Evolutionary conservation across 805 yeast genomes (phyloP).

Genomic region (Ogataea ramenticola): DNA sequence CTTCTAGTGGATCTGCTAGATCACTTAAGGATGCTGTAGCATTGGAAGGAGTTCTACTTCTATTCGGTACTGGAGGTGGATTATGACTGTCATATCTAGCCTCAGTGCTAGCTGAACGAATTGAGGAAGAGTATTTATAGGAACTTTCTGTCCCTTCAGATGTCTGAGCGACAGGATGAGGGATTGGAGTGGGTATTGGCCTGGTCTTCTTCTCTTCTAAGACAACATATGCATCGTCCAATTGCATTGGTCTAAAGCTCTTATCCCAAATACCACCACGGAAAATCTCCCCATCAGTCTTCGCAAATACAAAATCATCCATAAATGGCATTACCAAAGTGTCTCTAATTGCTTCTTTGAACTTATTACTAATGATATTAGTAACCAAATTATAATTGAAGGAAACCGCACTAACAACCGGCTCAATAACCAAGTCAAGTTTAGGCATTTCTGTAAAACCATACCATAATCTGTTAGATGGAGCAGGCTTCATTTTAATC

Average conservation of each 20-base stretch:
- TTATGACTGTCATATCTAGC: neutral
- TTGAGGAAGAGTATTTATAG: no score
- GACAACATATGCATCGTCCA: neutral
- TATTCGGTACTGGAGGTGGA: neutral
- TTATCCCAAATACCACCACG: constrained; percentile 93
- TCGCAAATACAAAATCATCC: constrained; percentile 77
- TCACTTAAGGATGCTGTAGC: neutral
- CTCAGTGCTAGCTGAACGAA: neutral
- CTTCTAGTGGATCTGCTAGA: no score
- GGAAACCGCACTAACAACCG: constrained; percentile 82
- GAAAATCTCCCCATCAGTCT: constrained; percentile 61
- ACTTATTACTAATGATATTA: constrained; percentile 66
- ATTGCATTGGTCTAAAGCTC: constrained; percentile 11
- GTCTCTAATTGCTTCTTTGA: constrained; percentile 72
- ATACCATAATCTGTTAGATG: constrained; percentile 88
- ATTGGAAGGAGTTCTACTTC: constrained; percentile 4
- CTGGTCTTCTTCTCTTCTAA: neutral
- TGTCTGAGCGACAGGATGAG: neutral
- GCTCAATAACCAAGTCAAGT: constrained; percentile 72
- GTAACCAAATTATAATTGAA: constrained; percentile 74
- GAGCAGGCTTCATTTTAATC: constrained; percentile 76
- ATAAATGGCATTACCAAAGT: constrained; percentile 78
- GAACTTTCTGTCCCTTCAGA: no score
- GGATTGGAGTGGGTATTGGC: neutral
- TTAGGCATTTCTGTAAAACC: constrained; percentile 75